phyloP scores from a whole-genome alignment of 2,329 filamentous ascomycete genomes.

The Dryadomyces quercivorus region DNA sequence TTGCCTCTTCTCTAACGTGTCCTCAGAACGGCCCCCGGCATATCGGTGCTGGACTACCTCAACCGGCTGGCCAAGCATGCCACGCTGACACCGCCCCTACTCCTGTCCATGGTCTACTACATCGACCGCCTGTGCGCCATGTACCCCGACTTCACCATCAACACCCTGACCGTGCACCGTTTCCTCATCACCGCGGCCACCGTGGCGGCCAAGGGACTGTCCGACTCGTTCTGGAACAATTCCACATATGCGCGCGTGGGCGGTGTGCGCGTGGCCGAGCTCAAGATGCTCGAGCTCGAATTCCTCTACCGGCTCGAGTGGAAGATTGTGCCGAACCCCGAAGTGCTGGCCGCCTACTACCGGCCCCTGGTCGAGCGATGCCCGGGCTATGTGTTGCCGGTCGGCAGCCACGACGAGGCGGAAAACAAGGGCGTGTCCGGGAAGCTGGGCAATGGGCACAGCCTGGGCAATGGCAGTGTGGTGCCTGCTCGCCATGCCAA shows the following conservation, averaged over 20 bases:
- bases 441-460: neutral
- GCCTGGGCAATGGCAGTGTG: neutral
- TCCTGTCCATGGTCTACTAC: conserved; percentile 99
- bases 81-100: conserved; percentile 79
- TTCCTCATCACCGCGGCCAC: conserved; percentile 94
- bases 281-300: conserved; percentile 85
- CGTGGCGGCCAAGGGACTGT: conserved; percentile 89
- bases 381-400: conserved; percentile 41
- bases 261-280: conserved; percentile 77
- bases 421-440: conserved; percentile 13
- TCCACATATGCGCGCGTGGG: conserved; percentile 90
- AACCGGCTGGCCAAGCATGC: conserved; percentile 88
- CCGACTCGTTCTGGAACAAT: conserved; percentile 97
- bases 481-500: neutral
- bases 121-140: conserved; percentile 88
- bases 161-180: conserved; percentile 89
- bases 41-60: conserved; percentile 88
- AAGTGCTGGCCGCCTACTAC: conserved; percentile 90
- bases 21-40: conserved; percentile 59
- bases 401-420: conserved; percentile 20
- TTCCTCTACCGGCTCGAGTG: conserved; percentile 88
- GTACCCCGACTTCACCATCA: conserved; percentile 92
- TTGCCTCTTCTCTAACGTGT: neutral
- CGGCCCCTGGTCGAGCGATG: conserved; percentile 64
- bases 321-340: conserved; percentile 92